Evolutionary conservation across 495 filamentous ascomycete genomes (phyloP).

Genomic region (Massariosphaeria phaeospora): DNA sequence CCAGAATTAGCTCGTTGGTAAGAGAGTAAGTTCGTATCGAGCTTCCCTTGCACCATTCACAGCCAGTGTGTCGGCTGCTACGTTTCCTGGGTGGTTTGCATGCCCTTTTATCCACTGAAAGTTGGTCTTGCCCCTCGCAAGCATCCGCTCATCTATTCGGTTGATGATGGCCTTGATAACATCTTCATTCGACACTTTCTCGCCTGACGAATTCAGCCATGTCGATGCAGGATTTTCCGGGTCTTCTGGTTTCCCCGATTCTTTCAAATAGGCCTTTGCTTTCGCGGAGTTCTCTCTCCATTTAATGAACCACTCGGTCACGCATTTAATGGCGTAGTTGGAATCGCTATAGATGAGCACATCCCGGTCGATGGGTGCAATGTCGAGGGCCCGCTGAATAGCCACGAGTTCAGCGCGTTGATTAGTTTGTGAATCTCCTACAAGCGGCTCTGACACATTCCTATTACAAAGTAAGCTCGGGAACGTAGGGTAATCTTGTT

Average conservation of each 20-base stretch:
- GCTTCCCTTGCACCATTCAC: constrained; percentile 48
- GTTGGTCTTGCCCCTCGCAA: constrained; percentile 54
- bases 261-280: constrained; percentile 63
- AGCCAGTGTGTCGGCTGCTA: constrained; percentile 74
- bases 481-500: neutral
- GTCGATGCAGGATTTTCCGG: constrained; percentile 57
- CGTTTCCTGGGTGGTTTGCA: constrained; percentile 61
- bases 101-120: constrained; percentile 92
- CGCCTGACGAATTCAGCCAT: constrained; percentile 71
- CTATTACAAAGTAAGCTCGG: constrained; percentile 31
- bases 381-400: constrained; percentile 75
- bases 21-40: neutral
- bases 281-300: constrained; percentile 46
- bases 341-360: constrained; percentile 76
- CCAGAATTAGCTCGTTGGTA: neutral
- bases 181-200: constrained; percentile 79
- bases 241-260: constrained; percentile 79
- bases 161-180: constrained; percentile 67
- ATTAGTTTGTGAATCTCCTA: constrained; percentile 77
- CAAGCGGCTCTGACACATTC: constrained; percentile 79
- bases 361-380: constrained; percentile 58
- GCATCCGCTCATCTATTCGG: constrained; percentile 65
- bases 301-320: neutral
- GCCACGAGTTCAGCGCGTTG: constrained; percentile 91
- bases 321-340: constrained; percentile 80